A percentile compares a stretch with the other conserved stretches of the same genome.
Conservation (phyloP, 2,329 filamentous ascomycete genomes). For the Monilinia laxa region DNA sequence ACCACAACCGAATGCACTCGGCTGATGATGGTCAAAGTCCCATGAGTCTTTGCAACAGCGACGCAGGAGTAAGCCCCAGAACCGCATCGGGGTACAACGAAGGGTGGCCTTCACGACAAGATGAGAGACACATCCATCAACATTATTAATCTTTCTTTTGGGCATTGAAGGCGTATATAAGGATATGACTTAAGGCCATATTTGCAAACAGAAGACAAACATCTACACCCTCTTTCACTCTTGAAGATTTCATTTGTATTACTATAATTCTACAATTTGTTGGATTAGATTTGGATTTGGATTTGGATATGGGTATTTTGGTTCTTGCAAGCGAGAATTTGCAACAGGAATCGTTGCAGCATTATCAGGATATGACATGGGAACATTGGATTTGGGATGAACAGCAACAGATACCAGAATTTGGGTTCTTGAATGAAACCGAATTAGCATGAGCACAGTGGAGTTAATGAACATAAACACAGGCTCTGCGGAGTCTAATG, state of each 20-base stretch:
- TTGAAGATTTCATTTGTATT: neutral
- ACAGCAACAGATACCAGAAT: conserved; percentile 9
- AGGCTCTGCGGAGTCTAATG: neutral
- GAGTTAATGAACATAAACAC: neutral
- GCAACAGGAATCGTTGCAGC: neutral
- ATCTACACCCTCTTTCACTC: neutral
- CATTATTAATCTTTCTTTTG: neutral
- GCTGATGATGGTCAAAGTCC: conserved; percentile 1
- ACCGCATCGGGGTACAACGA: neutral
- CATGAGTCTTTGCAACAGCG: conserved; percentile 13
- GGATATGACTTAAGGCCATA: neutral
- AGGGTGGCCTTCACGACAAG: neutral
- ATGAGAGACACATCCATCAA: neutral
- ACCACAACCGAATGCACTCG: conserved; percentile 23
- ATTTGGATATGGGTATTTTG: neutral
- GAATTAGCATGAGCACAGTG: conserved; percentile 4
- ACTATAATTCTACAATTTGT: neutral
- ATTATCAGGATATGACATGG: neutral
- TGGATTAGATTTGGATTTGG: neutral
- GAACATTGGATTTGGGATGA: conserved; percentile 1
- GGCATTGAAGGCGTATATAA: neutral
- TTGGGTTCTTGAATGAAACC: neutral
- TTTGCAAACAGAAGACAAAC: neutral
- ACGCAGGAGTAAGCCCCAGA: neutral
- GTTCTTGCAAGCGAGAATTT: neutral